phyloP scores from a whole-genome alignment of 2,329 filamentous ascomycete genomes.

The Colletotrichum incanum region DNA sequence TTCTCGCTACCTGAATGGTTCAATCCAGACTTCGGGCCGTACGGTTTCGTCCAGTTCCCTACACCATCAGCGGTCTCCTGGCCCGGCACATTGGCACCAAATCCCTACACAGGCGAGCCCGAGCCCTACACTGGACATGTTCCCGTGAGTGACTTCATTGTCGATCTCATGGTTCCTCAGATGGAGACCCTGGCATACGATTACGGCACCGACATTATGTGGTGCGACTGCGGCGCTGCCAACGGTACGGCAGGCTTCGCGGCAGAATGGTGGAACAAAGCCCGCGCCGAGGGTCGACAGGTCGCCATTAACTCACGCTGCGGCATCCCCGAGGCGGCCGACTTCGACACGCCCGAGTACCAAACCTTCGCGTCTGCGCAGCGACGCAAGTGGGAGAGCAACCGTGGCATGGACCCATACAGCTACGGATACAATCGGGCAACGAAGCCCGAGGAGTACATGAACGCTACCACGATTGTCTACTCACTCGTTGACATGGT shows the following conservation, averaged over 20 bases:
- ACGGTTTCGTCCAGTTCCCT: slow-evolving; percentile 59
- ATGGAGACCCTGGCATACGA: slow-evolving; percentile 61
- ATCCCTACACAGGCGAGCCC: slow-evolving; percentile 59
- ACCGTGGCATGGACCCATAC: slow-evolving; percentile 73
- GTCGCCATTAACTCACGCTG: slow-evolving; percentile 72
- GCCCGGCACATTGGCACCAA: slow-evolving; percentile 49
- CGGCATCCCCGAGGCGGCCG: slow-evolving; percentile 59
- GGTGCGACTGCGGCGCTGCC: slow-evolving; percentile 63
- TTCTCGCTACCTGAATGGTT: slow-evolving; percentile 67
- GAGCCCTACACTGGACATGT: slow-evolving; percentile 62
- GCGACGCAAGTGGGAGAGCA: slow-evolving; percentile 71
- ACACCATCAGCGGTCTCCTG: slow-evolving; percentile 52
- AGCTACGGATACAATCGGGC: slow-evolving; percentile 73
- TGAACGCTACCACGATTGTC: slow-evolving; percentile 66
- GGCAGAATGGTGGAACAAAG: slow-evolving; percentile 59
- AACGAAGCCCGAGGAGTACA: slow-evolving; percentile 64
- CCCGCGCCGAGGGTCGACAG: slow-evolving; percentile 58
- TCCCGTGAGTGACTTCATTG: slow-evolving; percentile 58
- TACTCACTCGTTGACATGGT: slow-evolving; percentile 66
- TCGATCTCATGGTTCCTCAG: slow-evolving; percentile 62
- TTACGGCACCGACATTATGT: slow-evolving; percentile 64
- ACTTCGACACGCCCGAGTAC: slow-evolving; percentile 75
- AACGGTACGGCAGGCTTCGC: slow-evolving; percentile 61
- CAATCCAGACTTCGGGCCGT: slow-evolving; percentile 61
- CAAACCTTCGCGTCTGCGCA: slow-evolving; percentile 59